phyloP scores from a whole-genome alignment of 2,329 filamentous ascomycete species.

The Cladosporium sp. region DNA sequence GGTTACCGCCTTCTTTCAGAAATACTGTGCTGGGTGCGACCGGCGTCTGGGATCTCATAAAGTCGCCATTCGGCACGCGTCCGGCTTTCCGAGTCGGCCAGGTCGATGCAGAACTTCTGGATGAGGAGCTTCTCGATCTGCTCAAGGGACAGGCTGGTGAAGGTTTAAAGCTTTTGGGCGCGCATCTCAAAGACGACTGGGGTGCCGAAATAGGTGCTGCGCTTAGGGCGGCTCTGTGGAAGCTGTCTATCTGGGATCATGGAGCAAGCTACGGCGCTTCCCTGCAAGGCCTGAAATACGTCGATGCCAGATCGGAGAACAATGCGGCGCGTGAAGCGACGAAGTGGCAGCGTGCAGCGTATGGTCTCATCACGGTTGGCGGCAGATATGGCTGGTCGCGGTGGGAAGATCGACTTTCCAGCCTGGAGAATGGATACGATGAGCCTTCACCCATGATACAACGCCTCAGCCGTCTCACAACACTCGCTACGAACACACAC shows the following conservation, averaged over 20 bases:
- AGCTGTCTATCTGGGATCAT: slow-evolving; percentile 94
- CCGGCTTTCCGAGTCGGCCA: slow-evolving; percentile 92
- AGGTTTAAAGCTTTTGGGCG: slow-evolving; percentile 80
- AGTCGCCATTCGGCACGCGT: slow-evolving; percentile 70
- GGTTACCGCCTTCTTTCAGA: slow-evolving; percentile 54
- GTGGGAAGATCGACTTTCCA: slow-evolving; percentile 83
- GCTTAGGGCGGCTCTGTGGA: slow-evolving; percentile 79
- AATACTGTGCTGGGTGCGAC: slow-evolving; percentile 30
- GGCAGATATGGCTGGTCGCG: slow-evolving; percentile 88
- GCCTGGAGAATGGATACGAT: slow-evolving; percentile 71
- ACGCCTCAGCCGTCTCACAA: slow-evolving; percentile 65
- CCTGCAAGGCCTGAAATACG: slow-evolving; percentile 85
- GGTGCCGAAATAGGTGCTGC: slow-evolving; percentile 76
- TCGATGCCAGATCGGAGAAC: slow-evolving; percentile 62
- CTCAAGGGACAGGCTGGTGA: slow-evolving; percentile 83
- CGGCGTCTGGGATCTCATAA: slow-evolving; percentile 63
- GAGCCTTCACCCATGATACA: slow-evolving; percentile 48
- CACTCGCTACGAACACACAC: slow-evolving; percentile 66
- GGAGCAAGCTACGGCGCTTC: slow-evolving; percentile 92
- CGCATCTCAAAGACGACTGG: slow-evolving; percentile 79
- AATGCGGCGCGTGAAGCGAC: slow-evolving; percentile 61
- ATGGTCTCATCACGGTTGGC: slow-evolving; percentile 80
- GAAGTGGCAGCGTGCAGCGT: slow-evolving; percentile 76
- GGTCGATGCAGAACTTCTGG: slow-evolving; percentile 90
- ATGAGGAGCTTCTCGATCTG: slow-evolving; percentile 86